Percentiles rank a stretch among this genome's conserved stretches.
Conservation (phyloP, 306 rosid genomes). For the Purshia tridentata region DNA sequence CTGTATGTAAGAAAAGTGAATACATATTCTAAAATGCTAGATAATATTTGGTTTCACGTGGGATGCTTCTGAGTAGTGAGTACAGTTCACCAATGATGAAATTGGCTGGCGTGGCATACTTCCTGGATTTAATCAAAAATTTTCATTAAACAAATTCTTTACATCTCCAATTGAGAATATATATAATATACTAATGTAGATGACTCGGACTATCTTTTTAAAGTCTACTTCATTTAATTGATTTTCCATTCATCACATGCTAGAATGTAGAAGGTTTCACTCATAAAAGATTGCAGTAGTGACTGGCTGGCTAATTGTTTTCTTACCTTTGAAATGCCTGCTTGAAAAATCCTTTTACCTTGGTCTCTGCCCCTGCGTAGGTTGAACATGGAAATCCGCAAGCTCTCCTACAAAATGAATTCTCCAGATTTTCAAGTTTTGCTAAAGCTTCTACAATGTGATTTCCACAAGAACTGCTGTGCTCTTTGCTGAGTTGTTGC, state of each 20-base stretch:
- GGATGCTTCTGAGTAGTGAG: background rate
- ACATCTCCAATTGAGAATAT: background rate
- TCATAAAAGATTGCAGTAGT: background rate
- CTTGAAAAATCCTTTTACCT: background rate
- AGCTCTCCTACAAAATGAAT: constrained; percentile 50
- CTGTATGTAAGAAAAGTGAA: background rate
- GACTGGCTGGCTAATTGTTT: background rate
- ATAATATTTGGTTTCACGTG: background rate
- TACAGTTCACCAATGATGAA: background rate
- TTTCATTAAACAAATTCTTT: background rate
- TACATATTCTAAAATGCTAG: background rate
- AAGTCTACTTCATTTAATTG: background rate
- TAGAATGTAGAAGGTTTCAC: no score
- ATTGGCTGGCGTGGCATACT: background rate
- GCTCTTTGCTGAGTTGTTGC: constrained; percentile 6
- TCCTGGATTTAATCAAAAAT: no score
- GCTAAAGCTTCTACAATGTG: constrained; percentile 75
- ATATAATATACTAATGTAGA: background rate
- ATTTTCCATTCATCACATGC: no score
- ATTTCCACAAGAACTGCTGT: constrained; percentile 18
- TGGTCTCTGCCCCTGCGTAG: constrained; percentile 26
- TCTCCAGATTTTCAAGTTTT: constrained; percentile 66
- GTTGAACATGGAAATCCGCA: constrained; percentile 84
- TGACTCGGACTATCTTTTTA: background rate
- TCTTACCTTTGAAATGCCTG: background rate